phyloP scores from a whole-genome alignment of 495 filamentous ascomycete genomes.

The Aspergillus haitiensis region DNA sequence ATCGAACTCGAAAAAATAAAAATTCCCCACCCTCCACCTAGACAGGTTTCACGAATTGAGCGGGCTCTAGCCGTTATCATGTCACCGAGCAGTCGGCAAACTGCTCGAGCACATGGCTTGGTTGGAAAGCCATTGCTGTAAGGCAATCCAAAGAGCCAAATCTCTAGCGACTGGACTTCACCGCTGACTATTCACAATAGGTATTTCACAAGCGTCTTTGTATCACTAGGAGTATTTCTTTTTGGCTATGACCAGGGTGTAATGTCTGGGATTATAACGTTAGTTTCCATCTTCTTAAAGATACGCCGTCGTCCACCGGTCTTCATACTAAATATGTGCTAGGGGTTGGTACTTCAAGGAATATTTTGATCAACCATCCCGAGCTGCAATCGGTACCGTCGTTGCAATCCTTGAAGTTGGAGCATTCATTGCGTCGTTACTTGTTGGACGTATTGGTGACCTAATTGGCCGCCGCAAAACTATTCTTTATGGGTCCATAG shows the following conservation, averaged over 20 bases:
- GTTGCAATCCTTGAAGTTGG: slow-evolving; percentile 95
- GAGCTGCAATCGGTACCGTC: slow-evolving; percentile 87
- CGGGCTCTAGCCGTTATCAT: slow-evolving; percentile 77
- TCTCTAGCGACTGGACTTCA: not conserved
- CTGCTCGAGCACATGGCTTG: slow-evolving; percentile 75
- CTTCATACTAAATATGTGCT: slow-evolving; percentile 21
- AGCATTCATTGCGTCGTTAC: slow-evolving; percentile 83
- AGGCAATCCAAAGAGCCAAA: slow-evolving; percentile 23
- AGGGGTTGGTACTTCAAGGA: slow-evolving; percentile 84
- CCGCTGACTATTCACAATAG: slow-evolving; percentile 55
- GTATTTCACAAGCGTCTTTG: slow-evolving; percentile 97
- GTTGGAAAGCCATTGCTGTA: slow-evolving; percentile 95
- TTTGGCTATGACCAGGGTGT: slow-evolving; percentile 99
- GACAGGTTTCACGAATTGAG: slow-evolving; percentile 62
- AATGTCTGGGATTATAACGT: slow-evolving; percentile 99
- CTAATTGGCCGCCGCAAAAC: slow-evolving; percentile 86
- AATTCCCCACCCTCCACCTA: slow-evolving; percentile 68
- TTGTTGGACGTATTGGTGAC: slow-evolving; percentile 89
- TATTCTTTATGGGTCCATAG: slow-evolving; percentile 88
- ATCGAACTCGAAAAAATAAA: slow-evolving; percentile 70
- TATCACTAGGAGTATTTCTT: slow-evolving; percentile 94
- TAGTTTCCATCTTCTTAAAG: slow-evolving; percentile 35
- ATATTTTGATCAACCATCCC: slow-evolving; percentile 86
- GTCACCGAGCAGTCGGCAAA: slow-evolving; percentile 68
- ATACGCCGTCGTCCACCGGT: not conserved